Evolutionary conservation across 352 stramenopile species (phyloP).

Genomic region (Phytopythium aichiense): DNA sequence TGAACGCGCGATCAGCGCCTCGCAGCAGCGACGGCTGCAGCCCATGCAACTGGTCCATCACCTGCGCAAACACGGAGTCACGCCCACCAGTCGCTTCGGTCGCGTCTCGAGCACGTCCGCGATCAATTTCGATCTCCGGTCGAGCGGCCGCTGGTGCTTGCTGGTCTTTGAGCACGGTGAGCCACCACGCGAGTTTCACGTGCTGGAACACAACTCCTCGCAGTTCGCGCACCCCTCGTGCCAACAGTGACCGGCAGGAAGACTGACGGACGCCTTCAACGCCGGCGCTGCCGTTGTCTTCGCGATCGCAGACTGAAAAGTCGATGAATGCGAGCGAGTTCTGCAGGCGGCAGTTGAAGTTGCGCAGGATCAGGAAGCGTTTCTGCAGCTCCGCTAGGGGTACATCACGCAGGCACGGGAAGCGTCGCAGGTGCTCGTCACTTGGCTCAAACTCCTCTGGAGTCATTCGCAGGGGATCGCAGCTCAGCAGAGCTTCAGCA

Average conservation of each 20-base stretch:
- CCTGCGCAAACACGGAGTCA: constrained; percentile 84
- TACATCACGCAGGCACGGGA: constrained; percentile 39
- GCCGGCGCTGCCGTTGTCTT: constrained; percentile 13
- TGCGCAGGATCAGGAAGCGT: constrained; percentile 82
- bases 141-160: constrained; percentile 73
- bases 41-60: constrained; percentile 79
- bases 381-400: constrained; percentile 58
- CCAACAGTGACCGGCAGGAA: constrained; percentile 42
- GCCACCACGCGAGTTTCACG: constrained; percentile 87
- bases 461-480: constrained; percentile 79
- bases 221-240: constrained; percentile 46
- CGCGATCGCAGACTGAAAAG: constrained; percentile 43
- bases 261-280: neutral
- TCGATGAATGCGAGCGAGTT: constrained; percentile 86
- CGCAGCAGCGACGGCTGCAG: constrained; percentile 84
- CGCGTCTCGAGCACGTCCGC: constrained; percentile 63
- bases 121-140: constrained; percentile 86
- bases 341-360: constrained; percentile 85
- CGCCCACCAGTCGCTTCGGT: constrained; percentile 51
- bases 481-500: constrained; percentile 68
- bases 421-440: constrained; percentile 56
- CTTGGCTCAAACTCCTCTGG: constrained; percentile 75
- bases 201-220: constrained; percentile 82
- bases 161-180: constrained; percentile 84
- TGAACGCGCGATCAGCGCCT: constrained; percentile 85